Evolutionary conservation across 805 yeast species (phyloP), one percentile per base, ranked within the genome.

Genomic region (Ogataea paraovalis): DNA sequence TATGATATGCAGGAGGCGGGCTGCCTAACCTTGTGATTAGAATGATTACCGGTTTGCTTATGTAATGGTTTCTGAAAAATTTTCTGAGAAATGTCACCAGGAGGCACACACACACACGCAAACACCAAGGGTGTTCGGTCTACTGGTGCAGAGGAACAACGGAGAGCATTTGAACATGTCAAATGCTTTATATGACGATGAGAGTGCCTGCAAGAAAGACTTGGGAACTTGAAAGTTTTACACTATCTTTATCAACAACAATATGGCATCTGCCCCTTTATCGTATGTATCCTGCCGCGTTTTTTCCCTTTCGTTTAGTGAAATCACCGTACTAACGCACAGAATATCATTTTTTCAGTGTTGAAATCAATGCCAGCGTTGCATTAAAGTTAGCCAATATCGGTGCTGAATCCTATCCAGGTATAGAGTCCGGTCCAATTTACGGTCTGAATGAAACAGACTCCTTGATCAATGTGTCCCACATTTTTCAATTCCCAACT

Each of bases 391-490:
- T 87, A 47, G 71, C 83, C 56, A 81, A 83, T 64, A 86, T 84
- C 62, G 80, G 87, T 9, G 73, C 86, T 19, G 85, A 82, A 47
- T 68, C 76, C 56, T 75, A 72, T 59, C 87, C 90, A 39, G 72
- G 79, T 37, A 69, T 80, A 23, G 83, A 76, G 49, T 72, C 83
- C 25, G 96, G 96, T 19, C 82, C 88, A 34, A 71, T 87, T 46
- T 78, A 82, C 48, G 96, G 96, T n/a, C 72, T 83, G 49, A 88
- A 83, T 61, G 78, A 78, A 47, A 42, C 52, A 20, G 53, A 56
- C 23, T 43, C 56, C 7, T 78, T 76, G 46, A 71, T 78, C 32
- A 74, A 70, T 54, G 65, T 79, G 46, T 73, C 88, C 12, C 84
- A 83, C 56, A 72, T 82, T 20, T 86, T 80, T 68, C 83, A 87